Base-by-base conservation (phyloP, 345 rosid species). In the Murraya koenigii region DNA sequence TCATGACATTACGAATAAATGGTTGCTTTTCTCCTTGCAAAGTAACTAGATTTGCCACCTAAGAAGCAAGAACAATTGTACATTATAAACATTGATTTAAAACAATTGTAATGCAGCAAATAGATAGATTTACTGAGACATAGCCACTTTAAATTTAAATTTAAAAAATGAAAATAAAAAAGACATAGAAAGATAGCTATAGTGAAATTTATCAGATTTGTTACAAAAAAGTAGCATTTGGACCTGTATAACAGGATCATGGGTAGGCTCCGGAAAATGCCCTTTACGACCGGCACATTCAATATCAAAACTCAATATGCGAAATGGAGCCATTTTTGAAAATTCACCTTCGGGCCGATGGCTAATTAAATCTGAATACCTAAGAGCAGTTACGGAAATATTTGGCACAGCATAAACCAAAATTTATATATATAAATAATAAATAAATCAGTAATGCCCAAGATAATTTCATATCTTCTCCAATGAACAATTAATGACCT, bases 241-340 rank as follows among this genome's bases (percentile, higher is more conserved):
- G 22, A 96, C 99, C 98, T 96, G 99, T 84, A 96, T 96, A 71
- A 96, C 97, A 75, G 98, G 98, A 86, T 96, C 99, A 71, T 96
- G 99, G 73, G 84, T 84, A 79, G 99, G 92, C 93, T 96, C 99
- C 3, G 99, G 99, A 89, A 96, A 96, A 83, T 96, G 98, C 75
- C 99, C 99, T 88, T 94, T 96, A 74, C 95, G 98, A 62, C 99
- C 99, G 54, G 99, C 98, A 84, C 98, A 96, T 88, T 96, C 98
- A 59, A 96, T 96, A 77, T 96, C 99, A 84, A 96, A 96, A 89
- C 98, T 96, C 81, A 96, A 86, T 75, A 96, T 84, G 69, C 99
- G 97, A 82, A 96, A 94, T 26, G 99, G 99, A 82, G 99, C 99
- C 98, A 96, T 94, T 87, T 94, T 96, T 44, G 97, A 96, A 85